Conservation (phyloP, 2,329 filamentous ascomycete genomes). For the Neonectria magnoliae region DNA sequence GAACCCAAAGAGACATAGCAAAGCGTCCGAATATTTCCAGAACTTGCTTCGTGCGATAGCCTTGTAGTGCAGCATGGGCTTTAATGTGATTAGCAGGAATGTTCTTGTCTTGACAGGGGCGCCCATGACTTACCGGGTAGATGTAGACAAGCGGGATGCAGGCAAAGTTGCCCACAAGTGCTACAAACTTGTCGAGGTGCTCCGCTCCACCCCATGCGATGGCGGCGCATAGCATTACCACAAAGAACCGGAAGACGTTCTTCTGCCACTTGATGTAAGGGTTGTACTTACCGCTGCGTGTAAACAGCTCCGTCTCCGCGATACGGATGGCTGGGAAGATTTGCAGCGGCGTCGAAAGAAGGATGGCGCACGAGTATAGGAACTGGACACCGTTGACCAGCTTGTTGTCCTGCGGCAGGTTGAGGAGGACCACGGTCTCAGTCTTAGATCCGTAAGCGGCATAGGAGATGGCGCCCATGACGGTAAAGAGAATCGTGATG, state of each 20-base stretch:
- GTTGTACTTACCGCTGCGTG: slow-evolving; percentile 95
- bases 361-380: slow-evolving; percentile 96
- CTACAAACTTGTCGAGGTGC: slow-evolving; percentile 96
- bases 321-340: slow-evolving; percentile 99
- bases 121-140: slow-evolving; percentile 81
- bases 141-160: slow-evolving; percentile 98
- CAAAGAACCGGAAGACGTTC: slow-evolving; percentile 93
- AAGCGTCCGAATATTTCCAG: slow-evolving; percentile 77
- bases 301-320: slow-evolving; percentile 93
- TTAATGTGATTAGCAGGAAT: slow-evolving; percentile 45
- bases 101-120: not conserved
- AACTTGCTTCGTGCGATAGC: slow-evolving; percentile 76
- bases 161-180: slow-evolving; percentile 95
- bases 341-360: slow-evolving; percentile 93
- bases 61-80: slow-evolving; percentile 91
- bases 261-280: slow-evolving; percentile 99
- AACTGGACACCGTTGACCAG: slow-evolving; percentile 97
- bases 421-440: slow-evolving; percentile 95
- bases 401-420: slow-evolving; percentile 94
- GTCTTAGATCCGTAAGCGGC: slow-evolving; percentile 95
- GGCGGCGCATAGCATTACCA: slow-evolving; percentile 85
- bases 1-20: slow-evolving; percentile 82
- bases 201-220: slow-evolving; percentile 94
- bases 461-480: slow-evolving; percentile 93
- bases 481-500: slow-evolving; percentile 89